Base-by-base conservation (phyloP, 768 basidiomycete genomes). In the Mycena rosella region DNA sequence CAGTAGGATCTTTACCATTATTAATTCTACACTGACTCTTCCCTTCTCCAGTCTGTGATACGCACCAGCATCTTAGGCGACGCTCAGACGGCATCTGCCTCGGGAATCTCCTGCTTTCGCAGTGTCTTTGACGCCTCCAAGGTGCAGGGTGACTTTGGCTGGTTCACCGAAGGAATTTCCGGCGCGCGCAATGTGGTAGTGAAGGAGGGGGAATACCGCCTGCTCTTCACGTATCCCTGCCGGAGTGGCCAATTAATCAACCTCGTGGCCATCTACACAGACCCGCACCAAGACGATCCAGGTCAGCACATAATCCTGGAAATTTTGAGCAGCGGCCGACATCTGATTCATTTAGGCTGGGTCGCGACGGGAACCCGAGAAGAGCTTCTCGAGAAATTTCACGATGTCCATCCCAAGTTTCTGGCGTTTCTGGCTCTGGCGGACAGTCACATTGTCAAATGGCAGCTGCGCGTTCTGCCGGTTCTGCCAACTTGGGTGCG, bases 71-170 rank as follows among this genome's bases (percentile, higher is more conserved):
- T 70, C 20, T n/a, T n/a, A n/a, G n/a, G n/a, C n/a, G n/a, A n/a
- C n/a, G n/a, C n/a, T n/a, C n/a, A n/a, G 7, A 56, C 24, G 18
- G 59, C 68, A 13, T 29, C 36, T 20, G 53, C 36, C 6, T 60
- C 63, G 4, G 64, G 69, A 1, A 11, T 42, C 15, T 66, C 65
- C 5, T 66, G 64, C 49, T 66, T 66, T 56, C 69, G 69, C 34
- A 42, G 40, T 24, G n/a, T 70, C 20, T 20, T 70, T 15, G 65
- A 70, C 18, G 29, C 60, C 6, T 62, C 69, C 40, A 57, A 48
- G 13, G 9, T 70, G 20, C 24, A 53, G 2, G 57, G 45, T 5
- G 64, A 70, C 11, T 20, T 53, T 34, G 55, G 48, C 7, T 70
- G 69, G 69, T 32, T 70, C 44, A 44, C 44, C 26, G 63, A 52